Evolutionary conservation across 495 filamentous ascomycete genomes (phyloP).

Genomic region (Penicillium cosmopolitanum): DNA sequence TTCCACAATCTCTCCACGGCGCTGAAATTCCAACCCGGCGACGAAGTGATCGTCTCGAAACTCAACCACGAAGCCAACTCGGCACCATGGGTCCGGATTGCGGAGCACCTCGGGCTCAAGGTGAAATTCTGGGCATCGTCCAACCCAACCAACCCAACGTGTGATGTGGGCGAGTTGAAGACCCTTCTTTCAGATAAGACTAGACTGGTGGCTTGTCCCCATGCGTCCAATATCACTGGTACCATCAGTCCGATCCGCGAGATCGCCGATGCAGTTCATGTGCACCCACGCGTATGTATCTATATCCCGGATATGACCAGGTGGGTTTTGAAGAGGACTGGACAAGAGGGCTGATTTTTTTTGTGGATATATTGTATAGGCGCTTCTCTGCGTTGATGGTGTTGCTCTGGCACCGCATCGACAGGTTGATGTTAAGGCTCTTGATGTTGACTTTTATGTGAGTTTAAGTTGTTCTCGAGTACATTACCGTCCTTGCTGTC

Average conservation of each 20-base stretch:
- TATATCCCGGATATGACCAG: background rate
- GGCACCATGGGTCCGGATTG: conserved; percentile 68
- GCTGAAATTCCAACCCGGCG: conserved; percentile 58
- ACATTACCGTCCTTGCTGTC: background rate
- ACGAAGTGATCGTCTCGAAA: conserved; percentile 67
- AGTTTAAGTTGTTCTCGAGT: conserved; percentile 34
- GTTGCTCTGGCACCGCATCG: conserved; percentile 75
- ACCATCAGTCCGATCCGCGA: conserved; percentile 63
- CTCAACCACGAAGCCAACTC: conserved; percentile 77
- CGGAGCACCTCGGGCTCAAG: conserved; percentile 53
- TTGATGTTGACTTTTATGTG: conserved; percentile 73
- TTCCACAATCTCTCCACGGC: conserved; percentile 69
- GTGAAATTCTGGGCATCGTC: conserved; percentile 67
- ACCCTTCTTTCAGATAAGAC: conserved; percentile 61
- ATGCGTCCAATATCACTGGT: conserved; percentile 71
- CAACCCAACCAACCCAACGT: conserved; percentile 53
- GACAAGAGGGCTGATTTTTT: background rate
- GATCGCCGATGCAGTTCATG: conserved; percentile 53
- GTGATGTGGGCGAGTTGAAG: conserved; percentile 55
- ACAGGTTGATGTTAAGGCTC: conserved; percentile 61
- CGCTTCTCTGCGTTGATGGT: conserved; percentile 58
- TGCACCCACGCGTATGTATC: conserved; percentile 36
- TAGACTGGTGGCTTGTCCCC: conserved; percentile 68
- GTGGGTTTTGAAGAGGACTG: too few species aligned
- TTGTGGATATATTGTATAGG: conserved; percentile 25